Evolutionary conservation across 306 rosid genomes (phyloP).

Genomic region (Luffa acutangula): DNA sequence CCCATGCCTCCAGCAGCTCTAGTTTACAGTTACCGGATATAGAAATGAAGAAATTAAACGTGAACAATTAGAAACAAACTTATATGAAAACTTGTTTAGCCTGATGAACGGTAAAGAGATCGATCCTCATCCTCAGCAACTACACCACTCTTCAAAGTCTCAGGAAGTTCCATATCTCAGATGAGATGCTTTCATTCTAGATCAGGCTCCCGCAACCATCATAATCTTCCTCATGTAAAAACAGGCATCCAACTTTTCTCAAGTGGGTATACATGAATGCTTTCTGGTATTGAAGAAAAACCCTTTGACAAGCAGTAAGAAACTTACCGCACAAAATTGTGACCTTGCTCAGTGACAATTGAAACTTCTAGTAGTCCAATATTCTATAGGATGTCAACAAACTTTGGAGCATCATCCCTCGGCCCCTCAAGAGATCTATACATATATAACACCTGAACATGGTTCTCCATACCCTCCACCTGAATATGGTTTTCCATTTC

Average conservation of each 20-base stretch:
- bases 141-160: not conserved
- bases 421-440: slow-evolving; percentile 60
- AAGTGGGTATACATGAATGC: slow-evolving; percentile 24
- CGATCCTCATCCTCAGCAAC: slow-evolving; percentile 26
- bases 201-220: not conserved
- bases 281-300: slow-evolving; percentile 29
- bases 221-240: not conserved
- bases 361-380: not conserved
- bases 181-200: not conserved
- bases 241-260: slow-evolving; percentile 14
- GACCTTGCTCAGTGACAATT: slow-evolving; percentile 8
- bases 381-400: slow-evolving; percentile 49
- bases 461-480: slow-evolving; percentile 11
- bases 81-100: slow-evolving; percentile 33
- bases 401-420: slow-evolving; percentile 50
- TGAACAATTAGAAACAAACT: slow-evolving; percentile 29
- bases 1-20: slow-evolving; percentile 19
- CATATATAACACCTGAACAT: slow-evolving; percentile 33
- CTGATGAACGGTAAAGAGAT: slow-evolving; percentile 22
- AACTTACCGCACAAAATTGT: slow-evolving; percentile 9
- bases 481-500: slow-evolving; percentile 13
- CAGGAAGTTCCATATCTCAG: not conserved
- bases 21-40: slow-evolving; percentile 28
- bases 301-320: slow-evolving; percentile 16
- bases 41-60: slow-evolving; percentile 33